Percentiles rank a stretch among this genome's conserved stretches.
phyloP scores from a whole-genome alignment of 257 asterid genomes.

The Solanum virginianum region DNA sequence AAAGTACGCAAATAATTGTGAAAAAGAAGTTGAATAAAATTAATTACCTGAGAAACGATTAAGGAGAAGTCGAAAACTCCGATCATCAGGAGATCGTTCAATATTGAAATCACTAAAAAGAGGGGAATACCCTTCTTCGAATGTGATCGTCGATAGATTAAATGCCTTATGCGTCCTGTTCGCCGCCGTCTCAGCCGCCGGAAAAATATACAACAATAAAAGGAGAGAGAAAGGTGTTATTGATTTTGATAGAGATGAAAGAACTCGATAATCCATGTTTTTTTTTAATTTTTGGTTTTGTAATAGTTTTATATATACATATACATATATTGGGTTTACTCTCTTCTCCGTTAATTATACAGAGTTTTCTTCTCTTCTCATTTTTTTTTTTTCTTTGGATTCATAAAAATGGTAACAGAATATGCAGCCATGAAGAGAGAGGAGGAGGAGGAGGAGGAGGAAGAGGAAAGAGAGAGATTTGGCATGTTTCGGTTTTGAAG shows the following conservation, averaged over 20 bases:
- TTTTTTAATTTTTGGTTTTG: neutral
- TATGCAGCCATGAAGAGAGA: neutral
- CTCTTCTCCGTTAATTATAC: neutral
- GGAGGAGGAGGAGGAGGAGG: neutral
- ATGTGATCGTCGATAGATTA: conserved; percentile 47
- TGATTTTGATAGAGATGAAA: conserved; percentile 7
- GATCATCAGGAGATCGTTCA: conserved; percentile 39
- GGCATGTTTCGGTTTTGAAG: neutral
- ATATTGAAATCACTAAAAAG: conserved; percentile 81
- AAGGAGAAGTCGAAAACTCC: conserved; percentile 58
- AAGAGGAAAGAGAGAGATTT: neutral
- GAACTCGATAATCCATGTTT: conserved; percentile 2
- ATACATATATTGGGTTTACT: neutral
- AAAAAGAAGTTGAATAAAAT: neutral
- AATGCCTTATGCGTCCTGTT: conserved; percentile 13
- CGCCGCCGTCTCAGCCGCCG: conserved; percentile 1
- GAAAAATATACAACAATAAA: conserved; percentile 4
- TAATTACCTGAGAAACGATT: conserved; percentile 56
- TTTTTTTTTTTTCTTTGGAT: neutral
- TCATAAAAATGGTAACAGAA: neutral
- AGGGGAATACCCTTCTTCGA: conserved; percentile 42
- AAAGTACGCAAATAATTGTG: neutral
- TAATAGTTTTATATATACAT: neutral
- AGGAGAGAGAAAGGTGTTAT: neutral
- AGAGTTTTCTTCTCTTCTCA: neutral